Base-by-base conservation (phyloP, 768 basidiomycete genomes). In the Collybiopsis luxurians region DNA sequence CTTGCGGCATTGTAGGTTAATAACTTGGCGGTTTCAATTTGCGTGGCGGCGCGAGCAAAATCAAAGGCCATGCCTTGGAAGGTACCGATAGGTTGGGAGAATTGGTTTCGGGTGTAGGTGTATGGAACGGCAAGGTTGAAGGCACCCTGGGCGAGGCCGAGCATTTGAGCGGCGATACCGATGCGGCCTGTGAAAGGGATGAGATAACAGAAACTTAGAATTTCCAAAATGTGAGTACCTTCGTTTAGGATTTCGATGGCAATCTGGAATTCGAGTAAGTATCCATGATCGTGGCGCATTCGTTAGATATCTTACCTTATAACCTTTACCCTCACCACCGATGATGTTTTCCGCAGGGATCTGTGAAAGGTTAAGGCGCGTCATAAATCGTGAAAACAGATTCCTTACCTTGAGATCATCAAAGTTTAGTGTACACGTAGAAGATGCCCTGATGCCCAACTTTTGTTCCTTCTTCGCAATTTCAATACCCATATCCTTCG, bases 401-500 rank as follows among this genome's bases (percentile, higher is more conserved):
- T 38, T 89, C 23, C 24, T 43, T 21, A 58, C 79, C 62, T 85
- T 88, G 66, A 98, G 75, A 69, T 98, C 95, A 72, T 99, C 97
- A 67, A 99, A 96, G 73, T 86, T 90, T 58, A 98, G 81, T 1
- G 91, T 84, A 67, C 96, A 99, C 1, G 97, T 99, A 30, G 94
- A 97, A 4, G 92, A 95, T 0, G 97, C 95, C 57, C 92, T 82
- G 68, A 99, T 98, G 49, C 97, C 97, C 45, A 98, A 84, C 73
- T 99, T 99, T 73, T 97, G 87, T 71, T 99, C 97, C 77, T 98
- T 98, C 81, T 99, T 99, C 17, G 95, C 95, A 58, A 98, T 93
- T 70, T 98, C 78, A 59, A 99, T 80, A 11, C 96, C 97, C 92
- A 95, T 95, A 58, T 96, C 94, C 72, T 92, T 96, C 44, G 93